Evolutionary conservation across 106 monocot genomes (phyloP).

Genomic region (Triglochin maritima): DNA sequence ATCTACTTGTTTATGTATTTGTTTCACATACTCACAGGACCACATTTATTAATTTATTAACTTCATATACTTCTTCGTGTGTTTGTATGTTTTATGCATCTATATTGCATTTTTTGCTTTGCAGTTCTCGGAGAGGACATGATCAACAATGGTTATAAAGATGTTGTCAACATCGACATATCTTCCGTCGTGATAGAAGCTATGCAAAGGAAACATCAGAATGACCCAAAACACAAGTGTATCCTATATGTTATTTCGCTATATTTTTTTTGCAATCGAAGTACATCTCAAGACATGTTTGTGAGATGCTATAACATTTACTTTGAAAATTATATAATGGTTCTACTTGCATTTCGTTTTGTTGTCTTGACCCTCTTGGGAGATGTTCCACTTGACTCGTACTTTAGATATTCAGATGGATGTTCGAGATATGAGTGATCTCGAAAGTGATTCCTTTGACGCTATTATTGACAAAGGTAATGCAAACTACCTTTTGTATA

Average conservation of each 20-base stretch:
- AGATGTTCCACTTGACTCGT: not conserved
- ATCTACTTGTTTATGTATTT: not conserved
- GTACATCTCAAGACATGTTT: not conserved
- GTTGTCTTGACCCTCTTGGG: not conserved
- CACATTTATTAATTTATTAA: not conserved
- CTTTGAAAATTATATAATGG: not conserved
- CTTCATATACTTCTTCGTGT: not conserved
- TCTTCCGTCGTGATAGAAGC: conserved; percentile 87
- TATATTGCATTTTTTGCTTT: not conserved
- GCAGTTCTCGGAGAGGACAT: conserved; percentile 79
- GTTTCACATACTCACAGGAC: not conserved
- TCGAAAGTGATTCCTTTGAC: conserved; percentile 69
- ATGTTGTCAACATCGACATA: conserved; percentile 76
- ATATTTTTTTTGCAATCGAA: not conserved
- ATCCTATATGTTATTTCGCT: conserved; percentile 13
- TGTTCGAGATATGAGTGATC: conserved; percentile 61
- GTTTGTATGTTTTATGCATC: not conserved
- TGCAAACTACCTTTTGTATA: not conserved
- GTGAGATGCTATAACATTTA: not conserved
- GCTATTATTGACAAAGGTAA: conserved; percentile 95
- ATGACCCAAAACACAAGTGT: conserved; percentile 68
- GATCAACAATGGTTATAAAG: conserved; percentile 69
- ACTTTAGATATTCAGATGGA: conserved; percentile 70
- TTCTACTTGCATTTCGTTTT: not conserved
- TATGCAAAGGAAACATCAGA: conserved; percentile 62